Base-by-base conservation (phyloP, 1,284 basidiomycete species). In the Cryptococcus floricola region DNA sequence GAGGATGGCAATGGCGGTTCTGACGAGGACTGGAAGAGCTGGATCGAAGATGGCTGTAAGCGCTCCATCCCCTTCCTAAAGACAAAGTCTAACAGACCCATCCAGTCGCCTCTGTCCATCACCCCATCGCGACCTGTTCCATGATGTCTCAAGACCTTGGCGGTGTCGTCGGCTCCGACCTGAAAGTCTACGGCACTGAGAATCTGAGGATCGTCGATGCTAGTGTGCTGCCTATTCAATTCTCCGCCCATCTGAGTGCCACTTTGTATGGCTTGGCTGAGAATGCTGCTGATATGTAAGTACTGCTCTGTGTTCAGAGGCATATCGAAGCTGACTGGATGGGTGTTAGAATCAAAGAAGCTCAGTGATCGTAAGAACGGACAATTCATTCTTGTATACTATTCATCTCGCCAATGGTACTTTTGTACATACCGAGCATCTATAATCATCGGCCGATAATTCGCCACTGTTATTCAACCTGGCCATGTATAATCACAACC, bases 91-190 rank as follows among this genome's bases (percentile, higher is more conserved):
- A 42, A 23, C 7, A 9, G n/a, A 18, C 27, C 34, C 18, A 14
- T 19, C 23, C 23, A 59, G 58, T 60, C 45, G 49, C 58, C 12
- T 60, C 55, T 5, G 58, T 60, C 7, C 55, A 60, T 27, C 76
- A 76, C 69, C 84, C 84, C 5, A 78, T 86, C 45, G 84, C 82
- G 0, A 86, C 84, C 0, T 80, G 80, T 2, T 75, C 84, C 4
- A 85, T 87, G 84, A 85, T 85, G 81, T 75, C 71, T 41, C 75
- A 79, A 37, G 77, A 77, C 2, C 76, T 84, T 5, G 85, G 85
- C 31, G 86, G 85, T 66, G 72, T 68, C 58, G 80, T 77, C 7
- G 77, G 77, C 60, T 81, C 80, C 19, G 74, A 82, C 53, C 74
- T 86, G 43, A 78, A 76, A 65, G 84, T 86, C 12, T 83, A 85